Evolutionary conservation across 2,329 filamentous ascomycete species (phyloP), one percentile per base, ranked within the genome.

Genomic region (Pseudogymnoascus sp.): DNA sequence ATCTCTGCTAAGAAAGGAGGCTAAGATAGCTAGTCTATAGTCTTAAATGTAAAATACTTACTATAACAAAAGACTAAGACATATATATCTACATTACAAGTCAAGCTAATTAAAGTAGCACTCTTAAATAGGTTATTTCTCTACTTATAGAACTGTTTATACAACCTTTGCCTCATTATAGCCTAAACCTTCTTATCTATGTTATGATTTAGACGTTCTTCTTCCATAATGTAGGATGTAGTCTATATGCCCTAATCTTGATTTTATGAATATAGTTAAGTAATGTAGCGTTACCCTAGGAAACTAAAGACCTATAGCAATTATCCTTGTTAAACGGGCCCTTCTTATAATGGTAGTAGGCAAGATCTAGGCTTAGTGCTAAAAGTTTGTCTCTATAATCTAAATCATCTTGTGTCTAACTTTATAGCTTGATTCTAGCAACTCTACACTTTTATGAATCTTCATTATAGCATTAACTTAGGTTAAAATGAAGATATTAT

Each of bases 41-140:
- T 64, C n/a, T 36, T 63, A 28, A 63, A 67, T 21, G 37, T 66
- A 16, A 65, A 66, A 37, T 60, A 66, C 63, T 65, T 67, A 25
- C 61, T 54, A 13, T 67, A 63, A 23, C 63, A 63, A 31, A 48
- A 60, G 13, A 67, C 45, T 11, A 66, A 41, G 54, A 67, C 60
- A 21, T 64, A 66, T 34, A 67, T 60, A 31, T 67, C 61, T 14
- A 34, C 48, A 14, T 66, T 16, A 19, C n/a, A 66, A 13, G 23
- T 23, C 8, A 34, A 21, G 16, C 62, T 16, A 51, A 66, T 63
- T 21, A 64, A 48, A 48, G 61, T 28, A 21, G 34, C 57, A n/a
- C 54, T 45, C 28, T 64, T 60, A 25, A 67, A 66, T 34, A 61
- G 62, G 41, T 66, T 67, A 28, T 66, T 66, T 45, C 54, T 65